Base-by-base conservation (phyloP, 2,329 filamentous ascomycete genomes). In the Paraphaeosphaeria minitans region DNA sequence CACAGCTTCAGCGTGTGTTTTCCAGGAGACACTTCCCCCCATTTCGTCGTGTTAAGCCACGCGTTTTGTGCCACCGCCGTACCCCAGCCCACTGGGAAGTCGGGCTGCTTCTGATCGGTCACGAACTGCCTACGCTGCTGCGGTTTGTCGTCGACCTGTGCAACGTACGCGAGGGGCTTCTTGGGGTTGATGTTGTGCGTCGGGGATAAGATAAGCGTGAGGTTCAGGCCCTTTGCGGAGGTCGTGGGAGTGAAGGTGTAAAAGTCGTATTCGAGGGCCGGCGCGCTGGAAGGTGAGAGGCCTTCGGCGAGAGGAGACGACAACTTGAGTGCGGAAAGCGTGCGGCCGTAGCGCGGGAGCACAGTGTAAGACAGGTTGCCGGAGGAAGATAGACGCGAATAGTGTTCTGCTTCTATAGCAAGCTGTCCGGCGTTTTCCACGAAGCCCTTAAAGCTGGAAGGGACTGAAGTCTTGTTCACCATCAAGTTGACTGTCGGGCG, bases 161-260 rank as follows among this genome's bases (percentile, higher is more conserved):
- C 71, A 4, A 83, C 80, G 61, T 83, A 86, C 5, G 76, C 77
- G 68, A 87, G 81, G 2, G 77, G 80, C 1, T 78, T 75, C 22
- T 75, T 72, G 0, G 84, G 83, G 56, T 84, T 79, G 6, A 81
- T 79, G 64, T 86, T 85, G 4, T 85, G 76, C 0, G 80, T 76
- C 3, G 77, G 75, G 1, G 75, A 77, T 21, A 82, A 76, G 35
- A 79, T 77, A 22, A 81, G 67, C 0, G 77, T 78, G 1, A 80
- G 57, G 48, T 77, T 77, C 13, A 75, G 66, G 2, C 68, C 63
- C 29, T 75, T 78, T 8, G 69, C 59, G 7, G 63, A 35, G 2
- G 73, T 68, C 0, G 71, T 73, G 7, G 69, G 61, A 1, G 74
- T 73, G 59, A 77, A 77, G 29, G 75, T 75, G 35, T 72, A 62